A percentile compares a stretch with the other conserved stretches of the same genome.
phyloP scores from a whole-genome alignment of 2,329 filamentous ascomycete genomes.

The Chaetomium sp. region DNA sequence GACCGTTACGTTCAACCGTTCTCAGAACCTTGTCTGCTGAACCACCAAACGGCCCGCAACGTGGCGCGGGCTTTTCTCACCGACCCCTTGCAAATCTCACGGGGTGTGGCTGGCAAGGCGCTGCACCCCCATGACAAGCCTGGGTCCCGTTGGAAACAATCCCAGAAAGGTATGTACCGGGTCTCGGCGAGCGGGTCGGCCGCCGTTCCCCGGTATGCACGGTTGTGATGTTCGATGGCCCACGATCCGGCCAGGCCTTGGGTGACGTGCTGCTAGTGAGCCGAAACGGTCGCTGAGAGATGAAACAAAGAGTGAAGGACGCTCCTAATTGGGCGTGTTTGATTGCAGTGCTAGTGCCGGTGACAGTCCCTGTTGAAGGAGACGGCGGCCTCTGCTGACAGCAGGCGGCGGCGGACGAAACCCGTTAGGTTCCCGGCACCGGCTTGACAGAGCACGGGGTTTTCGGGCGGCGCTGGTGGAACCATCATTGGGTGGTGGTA shows the following conservation, averaged over 20 bases:
- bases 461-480: constrained; percentile 16
- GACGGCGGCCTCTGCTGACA: constrained; percentile 35
- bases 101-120: constrained; percentile 17
- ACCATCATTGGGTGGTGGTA: constrained; percentile 32
- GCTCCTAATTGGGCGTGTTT: constrained; percentile 19
- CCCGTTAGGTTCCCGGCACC: constrained; percentile 11
- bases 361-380: constrained; percentile 4
- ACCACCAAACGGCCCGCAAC: constrained; percentile 18
- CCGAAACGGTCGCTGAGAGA: constrained; percentile 19
- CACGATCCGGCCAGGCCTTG: constrained; percentile 22
- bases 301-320: neutral
- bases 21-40: constrained; percentile 14
- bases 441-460: constrained; percentile 16
- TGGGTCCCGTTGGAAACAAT: neutral
- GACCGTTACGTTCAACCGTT: neutral
- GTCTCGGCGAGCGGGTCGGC: constrained; percentile 3
- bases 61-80: constrained; percentile 15
- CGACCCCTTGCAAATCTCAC: constrained; percentile 11
- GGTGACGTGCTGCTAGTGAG: constrained; percentile 8
- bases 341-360: constrained; percentile 16
- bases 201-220: constrained; percentile 2
- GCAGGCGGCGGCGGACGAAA: constrained; percentile 18
- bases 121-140: neutral
- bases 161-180: neutral
- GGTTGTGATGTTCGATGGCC: constrained; percentile 23